Evolutionary conservation across 1,139 yeast species (phyloP), one percentile per base, ranked within the genome.

Genomic region (Saccharomyces uvarum): DNA sequence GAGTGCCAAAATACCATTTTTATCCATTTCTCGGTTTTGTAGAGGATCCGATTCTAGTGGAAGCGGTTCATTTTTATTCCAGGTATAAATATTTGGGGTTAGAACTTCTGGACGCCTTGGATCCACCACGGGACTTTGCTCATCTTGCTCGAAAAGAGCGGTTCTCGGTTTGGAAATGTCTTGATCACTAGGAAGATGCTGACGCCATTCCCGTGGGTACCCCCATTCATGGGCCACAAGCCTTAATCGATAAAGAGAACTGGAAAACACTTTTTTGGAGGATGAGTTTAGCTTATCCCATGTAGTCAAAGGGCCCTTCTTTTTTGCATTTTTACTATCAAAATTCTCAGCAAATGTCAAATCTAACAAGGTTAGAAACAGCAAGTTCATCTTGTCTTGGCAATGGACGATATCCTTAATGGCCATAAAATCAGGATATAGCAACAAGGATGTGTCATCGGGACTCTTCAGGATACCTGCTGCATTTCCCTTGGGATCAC

Each of bases 201-300:
- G 69, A 58, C 74, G 68, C 81, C 81, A 77, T 64, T 77, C 79
- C 26, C 57, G 57, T 1, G 81, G 80, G 28, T 76, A 64, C 0
- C 81, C 80, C 55, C 72, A 68, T 6, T 55, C 54, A 1, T 54
- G 51, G 19, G 68, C 70, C 42, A 65, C 63, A 0, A 73, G 58
- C 57, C 75, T 77, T 48, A 80, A 65, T 56, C 78, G 81, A 19
- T 65, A 65, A 2, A 79, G 67, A 0, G 81, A 78, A 50, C 70
- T 71, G 2, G 69, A 48, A 42, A 63, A 61, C 9, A 53, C 47
- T 31, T 63, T 61, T 52, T 62, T 65, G 4, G 62, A 56, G 11
- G 59, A 29, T 4, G 54, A 51, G 32, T 57, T 58, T 21, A 64
- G 50, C 46, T 60, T 60, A 8, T 56, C 51, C 53, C 60, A 31